Conservation (phyloP, 805 yeast genomes). For the Wickerhamomyces canadensis region DNA sequence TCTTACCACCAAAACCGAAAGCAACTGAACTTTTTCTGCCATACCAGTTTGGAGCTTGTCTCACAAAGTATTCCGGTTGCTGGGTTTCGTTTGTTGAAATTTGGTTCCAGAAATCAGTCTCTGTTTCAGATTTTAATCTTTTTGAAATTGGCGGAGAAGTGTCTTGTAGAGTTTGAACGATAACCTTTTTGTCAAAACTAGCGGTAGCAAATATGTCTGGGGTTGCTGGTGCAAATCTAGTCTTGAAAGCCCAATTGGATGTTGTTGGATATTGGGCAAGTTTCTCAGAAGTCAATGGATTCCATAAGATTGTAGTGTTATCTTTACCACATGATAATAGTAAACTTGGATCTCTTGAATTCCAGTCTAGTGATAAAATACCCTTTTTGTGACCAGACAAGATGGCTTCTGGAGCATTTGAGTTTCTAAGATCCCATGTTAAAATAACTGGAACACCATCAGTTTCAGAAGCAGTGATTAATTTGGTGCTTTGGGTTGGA, state of each 20-base stretch:
- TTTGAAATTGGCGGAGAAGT: slow-evolving; percentile 53
- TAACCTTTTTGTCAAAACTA: slow-evolving; percentile 78
- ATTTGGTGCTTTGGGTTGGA: slow-evolving; percentile 78
- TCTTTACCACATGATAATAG: slow-evolving; percentile 91
- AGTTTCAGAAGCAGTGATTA: slow-evolving; percentile 81
- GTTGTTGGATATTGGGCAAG: slow-evolving; percentile 88
- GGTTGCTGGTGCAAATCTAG: slow-evolving; percentile 78
- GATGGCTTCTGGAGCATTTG: slow-evolving; percentile 80
- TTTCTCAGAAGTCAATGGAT: slow-evolving; percentile 67
- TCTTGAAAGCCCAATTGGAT: slow-evolving; percentile 89
- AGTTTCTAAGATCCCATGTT: slow-evolving; percentile 92
- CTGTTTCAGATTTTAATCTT: slow-evolving; percentile 41
- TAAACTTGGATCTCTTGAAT: slow-evolving; percentile 70
- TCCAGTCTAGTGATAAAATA: slow-evolving; percentile 90
- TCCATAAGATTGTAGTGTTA: slow-evolving; percentile 84
- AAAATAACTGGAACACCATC: slow-evolving; percentile 76
- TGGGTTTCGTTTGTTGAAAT: slow-evolving; percentile 62
- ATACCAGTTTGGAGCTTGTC: slow-evolving; percentile 90
- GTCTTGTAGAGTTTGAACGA: slow-evolving; percentile 85
- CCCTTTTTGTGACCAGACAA: slow-evolving; percentile 84
- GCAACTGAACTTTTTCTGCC: slow-evolving; percentile 65
- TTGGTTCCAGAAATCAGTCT: slow-evolving; percentile 83
- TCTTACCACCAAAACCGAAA: slow-evolving; percentile 93
- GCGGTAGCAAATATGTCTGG: slow-evolving; percentile 91
- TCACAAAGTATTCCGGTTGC: slow-evolving; percentile 63